Base-by-base conservation (phyloP, 1,284 basidiomycete species). In the Puccinia polysora region DNA sequence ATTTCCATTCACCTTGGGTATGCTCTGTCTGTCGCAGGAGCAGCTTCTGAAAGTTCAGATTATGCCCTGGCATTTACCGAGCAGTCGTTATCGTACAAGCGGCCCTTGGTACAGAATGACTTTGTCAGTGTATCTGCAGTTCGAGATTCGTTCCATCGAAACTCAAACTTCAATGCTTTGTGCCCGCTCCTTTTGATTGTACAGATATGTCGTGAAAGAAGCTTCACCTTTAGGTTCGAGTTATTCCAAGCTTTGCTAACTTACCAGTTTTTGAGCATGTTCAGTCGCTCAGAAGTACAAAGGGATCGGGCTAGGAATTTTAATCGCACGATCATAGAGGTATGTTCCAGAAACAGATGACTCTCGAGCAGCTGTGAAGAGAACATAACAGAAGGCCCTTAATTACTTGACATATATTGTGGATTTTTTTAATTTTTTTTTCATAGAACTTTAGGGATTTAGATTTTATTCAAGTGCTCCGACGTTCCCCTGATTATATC, bases 1-100 rank as follows among this genome's bases (percentile, higher is more conserved):
- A 69, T 60, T 2, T 60, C 67, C 18, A 59, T 69, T 38, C 67
- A 69, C 36, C 55, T 69, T 30, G 67, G 67, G 28, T 69, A 69
- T 23, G 56, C 67, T 14, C 55, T 69, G 12, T 32, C 55, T 14
- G 67, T 69, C 8, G 55, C 56, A 20, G 67, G 67, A 25, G 67
- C 67, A n/a, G 55, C 55, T 43, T 47, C 40, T 23, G 67, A 69
- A 36, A 60, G 14, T 30, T 59, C 67, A 23, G 45, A 59, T 18
- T 56, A 69, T 38, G 67, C 67, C 1, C 30, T 59, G 7, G 56
- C 55, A 3, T 69, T 60, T 59, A 56, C 67, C 5, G 45, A 69
- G 18, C 67, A 60, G 23, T 69, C 67, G 2, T 23, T 69, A 12
- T 60, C 45, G 12, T 69, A 69, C 43, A 60, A 59, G 56, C 50